Evolutionary conservation across 1,139 yeast genomes (phyloP).

Genomic region (Kluyveromyces sp.): DNA sequence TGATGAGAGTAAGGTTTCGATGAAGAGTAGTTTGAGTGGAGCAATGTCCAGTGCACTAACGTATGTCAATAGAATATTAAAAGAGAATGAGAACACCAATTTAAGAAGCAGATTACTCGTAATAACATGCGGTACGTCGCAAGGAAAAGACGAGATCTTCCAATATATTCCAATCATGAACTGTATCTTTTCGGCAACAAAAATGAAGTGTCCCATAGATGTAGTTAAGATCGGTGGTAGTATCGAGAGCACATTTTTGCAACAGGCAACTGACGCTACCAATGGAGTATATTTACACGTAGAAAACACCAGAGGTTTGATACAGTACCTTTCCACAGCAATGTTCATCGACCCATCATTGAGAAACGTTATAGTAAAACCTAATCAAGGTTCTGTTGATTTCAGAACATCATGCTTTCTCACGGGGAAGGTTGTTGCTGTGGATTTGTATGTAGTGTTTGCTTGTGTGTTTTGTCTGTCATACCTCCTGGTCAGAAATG

Average conservation of each 20-base stretch:
- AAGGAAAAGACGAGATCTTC: slow-evolving; percentile 68
- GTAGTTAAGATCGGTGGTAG: slow-evolving; percentile 68
- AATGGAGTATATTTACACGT: slow-evolving; percentile 79
- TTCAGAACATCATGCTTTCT: slow-evolving; percentile 92
- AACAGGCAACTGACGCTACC: slow-evolving; percentile 95
- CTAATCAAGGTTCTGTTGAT: slow-evolving; percentile 81
- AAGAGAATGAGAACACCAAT: slow-evolving; percentile 39
- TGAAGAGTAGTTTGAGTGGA: slow-evolving; percentile 57
- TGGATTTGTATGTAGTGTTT: slow-evolving; percentile 91
- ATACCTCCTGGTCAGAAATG: slow-evolving; percentile 48
- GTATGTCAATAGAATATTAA: slow-evolving; percentile 63
- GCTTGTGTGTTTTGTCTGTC: slow-evolving; percentile 60
- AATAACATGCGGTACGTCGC: slow-evolving; percentile 43
- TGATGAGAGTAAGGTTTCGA: slow-evolving; percentile 17
- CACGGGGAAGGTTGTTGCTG: slow-evolving; percentile 80
- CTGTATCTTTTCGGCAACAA: slow-evolving; percentile 91
- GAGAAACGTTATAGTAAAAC: slow-evolving; percentile 65
- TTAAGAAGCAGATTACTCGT: slow-evolving; percentile 68
- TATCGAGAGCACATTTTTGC: slow-evolving; percentile 70
- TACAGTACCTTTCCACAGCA: slow-evolving; percentile 52
- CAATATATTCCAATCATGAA: slow-evolving; percentile 94
- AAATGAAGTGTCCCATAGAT: slow-evolving; percentile 82
- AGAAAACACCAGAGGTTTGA: slow-evolving; percentile 66
- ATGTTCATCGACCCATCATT: slow-evolving; percentile 72
- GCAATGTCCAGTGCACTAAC: slow-evolving; percentile 64